Percentiles rank a stretch among this genome's conserved stretches.
Conservation (phyloP, 2,329 filamentous ascomycete species). For the Colletotrichum sublineola region DNA sequence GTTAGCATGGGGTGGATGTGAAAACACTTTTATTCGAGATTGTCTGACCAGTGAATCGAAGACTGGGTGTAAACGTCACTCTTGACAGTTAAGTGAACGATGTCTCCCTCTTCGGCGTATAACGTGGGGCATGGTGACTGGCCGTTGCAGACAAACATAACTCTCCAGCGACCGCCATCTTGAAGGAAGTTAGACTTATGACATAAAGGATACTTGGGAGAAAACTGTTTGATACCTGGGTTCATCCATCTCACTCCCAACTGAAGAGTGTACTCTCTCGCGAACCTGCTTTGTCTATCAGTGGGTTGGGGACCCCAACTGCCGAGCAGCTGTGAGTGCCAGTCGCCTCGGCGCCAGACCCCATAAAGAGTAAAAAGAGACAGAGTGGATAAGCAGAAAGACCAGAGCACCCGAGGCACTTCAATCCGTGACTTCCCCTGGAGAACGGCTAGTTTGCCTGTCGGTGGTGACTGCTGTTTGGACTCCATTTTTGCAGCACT, state of each 20-base stretch:
- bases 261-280: slow-evolving; percentile 22
- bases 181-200: not conserved
- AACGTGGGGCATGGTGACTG: slow-evolving; percentile 36
- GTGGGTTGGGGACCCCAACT: slow-evolving; percentile 5
- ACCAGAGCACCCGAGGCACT: not conserved
- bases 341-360: slow-evolving; percentile 2
- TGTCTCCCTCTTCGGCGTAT: slow-evolving; percentile 28
- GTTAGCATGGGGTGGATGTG: not conserved
- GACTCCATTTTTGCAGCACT: slow-evolving; percentile 23
- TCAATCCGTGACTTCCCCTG: not conserved
- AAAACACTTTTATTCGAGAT: not conserved
- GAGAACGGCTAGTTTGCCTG: not conserved
- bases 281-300: slow-evolving; percentile 6
- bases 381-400: slow-evolving; percentile 2
- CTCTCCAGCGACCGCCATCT: slow-evolving; percentile 39
- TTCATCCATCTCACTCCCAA: slow-evolving; percentile 36
- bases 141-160: slow-evolving; percentile 36
- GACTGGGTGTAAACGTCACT: slow-evolving; percentile 31
- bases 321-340: not conserved
- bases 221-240: not conserved
- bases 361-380: slow-evolving; percentile 4
- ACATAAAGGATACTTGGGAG: too few relatives aligned
- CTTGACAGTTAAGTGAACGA: slow-evolving; percentile 30
- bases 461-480: slow-evolving; percentile 11
- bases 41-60: slow-evolving; percentile 22